Evolutionary conservation across 306 rosid genomes (phyloP).

Genomic region (Prosopis cineraria): DNA sequence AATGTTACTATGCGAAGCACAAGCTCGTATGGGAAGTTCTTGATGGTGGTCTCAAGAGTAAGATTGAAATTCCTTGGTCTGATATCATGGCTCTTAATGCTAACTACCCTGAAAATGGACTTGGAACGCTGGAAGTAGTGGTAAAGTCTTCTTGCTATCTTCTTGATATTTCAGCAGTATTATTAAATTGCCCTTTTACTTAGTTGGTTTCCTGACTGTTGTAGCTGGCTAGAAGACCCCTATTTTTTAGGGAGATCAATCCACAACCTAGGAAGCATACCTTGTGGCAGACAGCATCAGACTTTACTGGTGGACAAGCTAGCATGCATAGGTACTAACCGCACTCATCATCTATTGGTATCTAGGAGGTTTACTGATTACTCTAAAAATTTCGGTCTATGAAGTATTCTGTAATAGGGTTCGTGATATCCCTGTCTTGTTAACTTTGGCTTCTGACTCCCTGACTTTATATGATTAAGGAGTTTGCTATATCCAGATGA

Average conservation of each 20-base stretch:
- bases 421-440: background rate
- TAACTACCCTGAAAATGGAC: constrained; percentile 69
- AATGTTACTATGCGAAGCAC: constrained; percentile 87
- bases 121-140: constrained; percentile 70
- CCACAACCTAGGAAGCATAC: constrained; percentile 96
- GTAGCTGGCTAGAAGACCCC: constrained; percentile 83
- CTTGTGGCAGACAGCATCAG: constrained; percentile 76
- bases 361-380: background rate
- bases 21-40: constrained; percentile 94
- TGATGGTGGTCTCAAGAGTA: constrained; percentile 83
- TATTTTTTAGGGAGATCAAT: constrained; percentile 80
- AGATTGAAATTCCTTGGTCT: constrained; percentile 93
- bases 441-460: background rate
- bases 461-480: background rate
- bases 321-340: constrained; percentile 43
- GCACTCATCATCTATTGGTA: background rate
- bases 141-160: constrained; percentile 34
- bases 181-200: constrained; percentile 23
- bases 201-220: constrained; percentile 34
- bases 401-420: background rate
- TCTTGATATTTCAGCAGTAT: background rate
- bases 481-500: background rate
- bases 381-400: background rate
- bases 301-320: constrained; percentile 60
- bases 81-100: constrained; percentile 82